These are phyloP conservation scores for Annulohypoxylon nitens DNA, from an alignment of 495 filamentous ascomycete genomes.

Conservation along the genomic window DNA sequence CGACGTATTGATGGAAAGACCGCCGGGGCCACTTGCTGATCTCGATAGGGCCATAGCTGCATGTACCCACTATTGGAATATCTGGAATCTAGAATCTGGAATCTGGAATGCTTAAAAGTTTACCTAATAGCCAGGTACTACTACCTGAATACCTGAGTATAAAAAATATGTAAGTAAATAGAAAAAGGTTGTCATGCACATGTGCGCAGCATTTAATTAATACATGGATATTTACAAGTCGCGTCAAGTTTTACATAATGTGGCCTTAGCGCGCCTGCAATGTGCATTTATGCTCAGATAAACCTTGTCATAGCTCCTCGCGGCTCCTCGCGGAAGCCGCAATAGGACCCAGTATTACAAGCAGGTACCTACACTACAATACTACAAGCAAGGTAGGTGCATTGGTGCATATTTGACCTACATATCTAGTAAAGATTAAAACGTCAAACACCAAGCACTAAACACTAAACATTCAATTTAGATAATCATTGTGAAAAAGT, in stretches of 20 bases:
- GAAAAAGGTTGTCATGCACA: not conserved
- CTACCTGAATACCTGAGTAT: not conserved
- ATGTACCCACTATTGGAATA: constrained; percentile 20
- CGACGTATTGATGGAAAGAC: constrained; percentile 83
- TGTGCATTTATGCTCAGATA: not conserved
- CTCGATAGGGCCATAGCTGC: constrained; percentile 63
- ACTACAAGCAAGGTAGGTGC: too few species aligned
- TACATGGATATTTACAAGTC: not conserved
- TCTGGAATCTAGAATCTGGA: not conserved
- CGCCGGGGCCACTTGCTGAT: constrained; percentile 75
- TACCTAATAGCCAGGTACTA: not conserved
- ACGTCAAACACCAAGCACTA: not conserved
- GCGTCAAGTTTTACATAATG: constrained; percentile 2
- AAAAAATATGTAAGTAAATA: not conserved
- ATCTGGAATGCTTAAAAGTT: not conserved
- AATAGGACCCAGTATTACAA: not conserved
- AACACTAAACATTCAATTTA: too few species aligned
- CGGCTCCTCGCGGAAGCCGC: not conserved
- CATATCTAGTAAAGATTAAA: not conserved
- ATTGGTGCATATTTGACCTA: not conserved
- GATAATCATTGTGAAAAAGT: too few species aligned
- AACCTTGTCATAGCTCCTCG: constrained; percentile 13
- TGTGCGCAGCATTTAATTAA: not conserved
- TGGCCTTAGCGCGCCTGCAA: constrained; percentile 17
- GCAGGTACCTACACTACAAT: not conserved